phyloP scores from a whole-genome alignment of 352 stramenopile genomes.

The Thraustotheca clavata region DNA sequence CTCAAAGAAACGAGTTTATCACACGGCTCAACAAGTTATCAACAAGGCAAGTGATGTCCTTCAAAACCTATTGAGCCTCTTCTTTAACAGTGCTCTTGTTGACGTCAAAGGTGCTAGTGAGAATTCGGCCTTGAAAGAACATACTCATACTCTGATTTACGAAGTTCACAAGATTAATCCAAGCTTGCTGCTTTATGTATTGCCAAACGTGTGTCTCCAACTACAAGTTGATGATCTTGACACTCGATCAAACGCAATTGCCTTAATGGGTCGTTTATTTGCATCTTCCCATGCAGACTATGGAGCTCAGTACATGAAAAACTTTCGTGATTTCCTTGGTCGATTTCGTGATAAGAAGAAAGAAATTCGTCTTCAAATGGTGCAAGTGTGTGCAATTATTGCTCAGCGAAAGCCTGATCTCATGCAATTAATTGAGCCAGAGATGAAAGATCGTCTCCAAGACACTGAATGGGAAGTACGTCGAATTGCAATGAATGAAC shows the following conservation, averaged over 20 bases:
- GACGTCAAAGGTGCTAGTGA: constrained; percentile 31
- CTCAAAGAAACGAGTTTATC: constrained; percentile 27
- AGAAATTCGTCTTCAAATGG: constrained; percentile 79
- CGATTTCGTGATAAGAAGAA: constrained; percentile 82
- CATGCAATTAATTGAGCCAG: constrained; percentile 47
- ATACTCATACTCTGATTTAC: constrained; percentile 78
- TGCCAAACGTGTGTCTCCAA: constrained; percentile 80
- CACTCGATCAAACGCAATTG: constrained; percentile 65
- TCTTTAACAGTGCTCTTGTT: constrained; percentile 76
- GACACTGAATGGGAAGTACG: constrained; percentile 81
- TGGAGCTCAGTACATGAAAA: constrained; percentile 68
- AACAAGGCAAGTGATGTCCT: constrained; percentile 53
- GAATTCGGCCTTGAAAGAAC: constrained; percentile 55
- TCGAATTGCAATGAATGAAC: constrained; percentile 59
- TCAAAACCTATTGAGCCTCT: constrained; percentile 56
- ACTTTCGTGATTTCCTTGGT: constrained; percentile 76
- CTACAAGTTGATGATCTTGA: constrained; percentile 80
- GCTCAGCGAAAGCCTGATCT: constrained; percentile 65
- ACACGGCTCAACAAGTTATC: constrained; percentile 69
- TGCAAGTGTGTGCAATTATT: constrained; percentile 58
- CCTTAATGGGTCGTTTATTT: constrained; percentile 72
- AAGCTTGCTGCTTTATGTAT: constrained; percentile 64
- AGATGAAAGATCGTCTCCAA: constrained; percentile 58
- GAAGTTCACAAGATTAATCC: constrained; percentile 73
- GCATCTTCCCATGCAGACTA: constrained; percentile 65